Conservation (phyloP, 768 basidiomycete species). For the Pulveroboletus frians region DNA sequence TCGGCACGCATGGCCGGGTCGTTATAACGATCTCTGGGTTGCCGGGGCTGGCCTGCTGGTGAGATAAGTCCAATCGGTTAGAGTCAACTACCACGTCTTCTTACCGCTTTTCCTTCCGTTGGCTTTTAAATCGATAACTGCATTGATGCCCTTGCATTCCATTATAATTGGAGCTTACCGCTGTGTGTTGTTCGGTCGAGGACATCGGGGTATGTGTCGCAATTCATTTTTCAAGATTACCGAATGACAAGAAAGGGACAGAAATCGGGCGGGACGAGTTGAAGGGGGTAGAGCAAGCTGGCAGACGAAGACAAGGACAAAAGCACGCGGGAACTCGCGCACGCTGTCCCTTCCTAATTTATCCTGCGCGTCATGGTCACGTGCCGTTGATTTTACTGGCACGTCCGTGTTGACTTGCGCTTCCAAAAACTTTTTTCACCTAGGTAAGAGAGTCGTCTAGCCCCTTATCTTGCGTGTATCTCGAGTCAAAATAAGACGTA, state of each 20-base stretch:
- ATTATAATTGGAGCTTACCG: conserved; percentile 24
- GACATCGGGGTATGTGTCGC: conserved; percentile 39
- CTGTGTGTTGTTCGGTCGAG: conserved; percentile 32
- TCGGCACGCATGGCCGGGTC: not conserved
- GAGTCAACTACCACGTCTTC: not conserved
- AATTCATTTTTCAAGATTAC: conserved; percentile 21
- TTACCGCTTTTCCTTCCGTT: conserved; percentile 8
- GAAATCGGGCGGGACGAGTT: conserved; percentile 9
- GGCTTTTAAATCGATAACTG: not conserved
- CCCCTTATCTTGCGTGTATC: not conserved
- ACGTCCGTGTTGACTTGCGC: conserved; percentile 1
- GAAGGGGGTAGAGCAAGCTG: conserved; percentile 26
- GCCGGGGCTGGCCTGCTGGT: conserved; percentile 11
- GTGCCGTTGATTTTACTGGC: conserved; percentile 17
- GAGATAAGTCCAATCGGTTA: conserved; percentile 1
- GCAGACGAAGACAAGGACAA: conserved; percentile 19
- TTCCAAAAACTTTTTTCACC: not conserved
- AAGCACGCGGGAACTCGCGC: conserved; percentile 25
- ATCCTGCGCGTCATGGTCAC: conserved; percentile 28
- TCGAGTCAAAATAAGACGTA: not conserved
- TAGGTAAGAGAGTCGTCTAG: conserved; percentile 7
- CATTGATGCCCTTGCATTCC: not conserved
- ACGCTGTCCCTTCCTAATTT: conserved; percentile 15
- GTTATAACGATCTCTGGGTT: conserved; percentile 4
- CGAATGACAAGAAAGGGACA: conserved; percentile 13